Conservation (phyloP, 2,329 filamentous ascomycete species). For the Amylocarpus encephaloides region DNA sequence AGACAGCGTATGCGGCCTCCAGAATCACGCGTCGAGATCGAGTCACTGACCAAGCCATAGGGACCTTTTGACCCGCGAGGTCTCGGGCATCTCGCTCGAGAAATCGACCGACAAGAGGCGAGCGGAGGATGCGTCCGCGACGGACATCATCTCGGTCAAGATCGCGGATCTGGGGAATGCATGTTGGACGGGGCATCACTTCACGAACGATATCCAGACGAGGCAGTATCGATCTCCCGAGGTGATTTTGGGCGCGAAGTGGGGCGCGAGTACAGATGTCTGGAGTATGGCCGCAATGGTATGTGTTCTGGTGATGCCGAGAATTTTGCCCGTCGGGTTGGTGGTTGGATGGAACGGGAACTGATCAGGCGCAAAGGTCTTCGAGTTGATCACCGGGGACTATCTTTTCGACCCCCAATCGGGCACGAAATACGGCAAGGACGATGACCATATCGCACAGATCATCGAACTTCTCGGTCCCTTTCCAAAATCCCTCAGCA, state of each 20-base stretch:
- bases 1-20: slow-evolving; percentile 71
- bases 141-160: slow-evolving; percentile 79
- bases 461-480: slow-evolving; percentile 94
- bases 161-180: slow-evolving; percentile 98
- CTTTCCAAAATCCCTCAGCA: slow-evolving; percentile 86
- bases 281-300: slow-evolving; percentile 99
- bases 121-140: slow-evolving; percentile 48
- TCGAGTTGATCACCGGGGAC: slow-evolving; percentile 95
- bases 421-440: slow-evolving; percentile 97
- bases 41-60: slow-evolving; percentile 38
- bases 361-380: slow-evolving; percentile 55
- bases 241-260: slow-evolving; percentile 93
- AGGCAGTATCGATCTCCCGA: slow-evolving; percentile 95
- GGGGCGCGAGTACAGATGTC: slow-evolving; percentile 98
- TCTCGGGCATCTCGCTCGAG: slow-evolving; percentile 90
- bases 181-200: slow-evolving; percentile 98
- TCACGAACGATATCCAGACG: slow-evolving; percentile 98
- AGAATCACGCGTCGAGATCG: neutral
- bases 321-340: too few relatives aligned
- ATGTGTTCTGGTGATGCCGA: slow-evolving; percentile 31
- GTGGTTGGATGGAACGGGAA: neutral
- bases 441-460: slow-evolving; percentile 98
- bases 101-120: slow-evolving; percentile 62
- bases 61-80: slow-evolving; percentile 84
- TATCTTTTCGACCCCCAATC: slow-evolving; percentile 98